Conservation (phyloP, 139 green algal species). For the Micractinium sp. region DNA sequence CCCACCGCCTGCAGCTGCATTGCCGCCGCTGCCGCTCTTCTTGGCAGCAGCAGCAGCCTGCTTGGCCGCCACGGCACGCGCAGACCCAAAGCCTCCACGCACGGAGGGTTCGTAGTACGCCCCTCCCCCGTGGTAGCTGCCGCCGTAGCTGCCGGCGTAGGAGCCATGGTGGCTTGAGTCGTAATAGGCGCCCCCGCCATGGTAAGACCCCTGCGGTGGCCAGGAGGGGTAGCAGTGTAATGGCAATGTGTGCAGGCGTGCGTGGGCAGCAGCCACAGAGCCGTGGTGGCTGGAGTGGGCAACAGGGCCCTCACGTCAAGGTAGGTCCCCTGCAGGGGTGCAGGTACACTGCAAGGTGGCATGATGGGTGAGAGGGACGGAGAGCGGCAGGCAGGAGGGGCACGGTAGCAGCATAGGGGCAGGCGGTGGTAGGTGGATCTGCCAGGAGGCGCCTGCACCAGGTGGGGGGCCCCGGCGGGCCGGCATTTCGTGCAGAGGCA, state of each 20-base stretch:
- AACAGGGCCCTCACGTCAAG: too few species aligned
- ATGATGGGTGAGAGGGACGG: too few species aligned
- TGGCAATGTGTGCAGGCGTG: background rate
- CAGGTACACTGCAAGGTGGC: too few species aligned
- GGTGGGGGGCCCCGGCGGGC: too few species aligned
- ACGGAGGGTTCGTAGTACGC: background rate
- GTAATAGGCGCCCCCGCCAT: background rate
- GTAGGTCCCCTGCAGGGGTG: background rate
- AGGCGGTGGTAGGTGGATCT: too few species aligned
- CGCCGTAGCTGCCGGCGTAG: background rate
- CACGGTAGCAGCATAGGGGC: too few species aligned
- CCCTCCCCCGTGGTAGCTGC: slow-evolving; percentile 4
- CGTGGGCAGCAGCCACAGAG: background rate
- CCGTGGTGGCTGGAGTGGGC: background rate
- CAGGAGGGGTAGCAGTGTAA: background rate
- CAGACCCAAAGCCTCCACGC: background rate
- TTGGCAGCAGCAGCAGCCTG: background rate
- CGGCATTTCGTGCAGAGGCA: too few species aligned
- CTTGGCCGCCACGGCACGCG: background rate
- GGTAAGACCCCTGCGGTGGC: background rate
- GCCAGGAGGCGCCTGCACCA: too few species aligned
- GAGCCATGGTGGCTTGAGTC: background rate
- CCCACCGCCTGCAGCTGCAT: background rate
- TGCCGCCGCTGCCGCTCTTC: background rate
- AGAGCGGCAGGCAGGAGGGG: too few species aligned